These are phyloP conservation scores for Scedosporium minutisporum DNA, from an alignment of 2,329 filamentous ascomycete species.

Conservation along the genomic window DNA sequence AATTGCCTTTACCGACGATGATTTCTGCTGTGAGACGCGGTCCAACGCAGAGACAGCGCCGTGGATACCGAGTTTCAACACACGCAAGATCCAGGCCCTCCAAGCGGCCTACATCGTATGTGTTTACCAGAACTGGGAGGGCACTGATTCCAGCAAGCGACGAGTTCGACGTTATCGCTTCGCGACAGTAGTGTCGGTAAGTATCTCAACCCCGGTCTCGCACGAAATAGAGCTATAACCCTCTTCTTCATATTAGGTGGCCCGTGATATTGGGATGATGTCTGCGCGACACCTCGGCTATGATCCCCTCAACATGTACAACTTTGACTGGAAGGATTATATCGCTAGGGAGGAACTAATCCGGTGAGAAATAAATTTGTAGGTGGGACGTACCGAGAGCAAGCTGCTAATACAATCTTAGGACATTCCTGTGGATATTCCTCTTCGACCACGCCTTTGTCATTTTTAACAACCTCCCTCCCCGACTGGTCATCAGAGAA, in stretches of 20 bases:
- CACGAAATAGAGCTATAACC: background rate
- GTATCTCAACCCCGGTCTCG: background rate
- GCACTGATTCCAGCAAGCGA: conserved; percentile 20
- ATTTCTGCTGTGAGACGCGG: conserved; percentile 20
- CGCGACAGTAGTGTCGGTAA: conserved; percentile 23
- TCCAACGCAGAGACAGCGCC: conserved; percentile 7
- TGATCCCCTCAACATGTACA: conserved; percentile 12
- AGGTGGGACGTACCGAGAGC: background rate
- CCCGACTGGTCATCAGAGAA: conserved; percentile 27
- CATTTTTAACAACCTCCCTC: conserved; percentile 29
- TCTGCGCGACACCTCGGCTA: conserved; percentile 18
- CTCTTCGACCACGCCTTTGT: conserved; percentile 28
- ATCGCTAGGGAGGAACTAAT: conserved; percentile 24
- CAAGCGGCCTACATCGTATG: conserved; percentile 27
- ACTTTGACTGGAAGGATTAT: conserved; percentile 24
- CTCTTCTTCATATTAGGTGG: conserved; percentile 12
- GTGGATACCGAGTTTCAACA: conserved; percentile 8
- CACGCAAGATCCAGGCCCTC: conserved; percentile 21
- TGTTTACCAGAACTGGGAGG: conserved; percentile 29
- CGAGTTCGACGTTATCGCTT: conserved; percentile 25
- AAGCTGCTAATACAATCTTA: conserved; percentile 3
- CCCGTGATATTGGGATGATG: conserved; percentile 20
- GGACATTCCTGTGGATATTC: conserved; percentile 23
- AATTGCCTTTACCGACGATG: conserved; percentile 25
- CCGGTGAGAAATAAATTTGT: conserved; percentile 11